Evolutionary conservation across 768 basidiomycete genomes (phyloP).

Genomic region (Rhodotorula toruloides): DNA sequence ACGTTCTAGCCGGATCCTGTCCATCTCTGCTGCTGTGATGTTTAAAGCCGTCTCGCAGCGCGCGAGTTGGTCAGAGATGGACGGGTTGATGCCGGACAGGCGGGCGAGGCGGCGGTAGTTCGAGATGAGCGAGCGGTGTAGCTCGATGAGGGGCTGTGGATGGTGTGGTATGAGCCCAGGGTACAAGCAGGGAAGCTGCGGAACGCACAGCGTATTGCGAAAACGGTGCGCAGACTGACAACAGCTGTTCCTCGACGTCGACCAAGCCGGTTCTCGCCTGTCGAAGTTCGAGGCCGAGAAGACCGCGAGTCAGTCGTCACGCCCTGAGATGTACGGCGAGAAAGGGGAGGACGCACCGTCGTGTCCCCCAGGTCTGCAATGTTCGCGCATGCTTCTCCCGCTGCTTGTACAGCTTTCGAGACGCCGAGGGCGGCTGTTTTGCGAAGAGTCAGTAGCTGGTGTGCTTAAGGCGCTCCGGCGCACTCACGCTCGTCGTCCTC

Average conservation of each 20-base stretch:
- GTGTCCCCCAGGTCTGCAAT: background rate
- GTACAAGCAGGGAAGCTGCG: background rate
- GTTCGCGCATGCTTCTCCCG: background rate
- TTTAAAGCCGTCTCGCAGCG: constrained; percentile 85
- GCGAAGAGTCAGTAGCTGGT: background rate
- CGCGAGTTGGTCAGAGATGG: constrained; percentile 50
- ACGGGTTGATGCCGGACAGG: background rate
- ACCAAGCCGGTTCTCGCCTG: background rate
- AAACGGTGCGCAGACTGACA: background rate
- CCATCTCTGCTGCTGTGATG: constrained; percentile 81
- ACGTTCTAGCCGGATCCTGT: constrained; percentile 70
- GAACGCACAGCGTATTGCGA: background rate
- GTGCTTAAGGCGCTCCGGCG: constrained; percentile 19
- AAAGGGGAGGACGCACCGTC: background rate
- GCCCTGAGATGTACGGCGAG: background rate
- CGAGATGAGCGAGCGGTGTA: constrained; percentile 9
- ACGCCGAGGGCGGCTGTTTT: background rate
- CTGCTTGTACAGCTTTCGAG: constrained; percentile 18
- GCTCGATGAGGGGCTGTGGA: constrained; percentile 23
- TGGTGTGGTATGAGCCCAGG: background rate
- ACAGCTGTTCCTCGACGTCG: background rate
- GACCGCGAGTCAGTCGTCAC: too few species aligned
- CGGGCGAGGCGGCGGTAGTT: constrained; percentile 2
- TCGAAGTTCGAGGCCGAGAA: too few species aligned
- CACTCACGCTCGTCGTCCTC: constrained; percentile 70